phyloP scores from a whole-genome alignment of 2,329 filamentous ascomycete genomes.

The Chrysoporthe puriensis region DNA sequence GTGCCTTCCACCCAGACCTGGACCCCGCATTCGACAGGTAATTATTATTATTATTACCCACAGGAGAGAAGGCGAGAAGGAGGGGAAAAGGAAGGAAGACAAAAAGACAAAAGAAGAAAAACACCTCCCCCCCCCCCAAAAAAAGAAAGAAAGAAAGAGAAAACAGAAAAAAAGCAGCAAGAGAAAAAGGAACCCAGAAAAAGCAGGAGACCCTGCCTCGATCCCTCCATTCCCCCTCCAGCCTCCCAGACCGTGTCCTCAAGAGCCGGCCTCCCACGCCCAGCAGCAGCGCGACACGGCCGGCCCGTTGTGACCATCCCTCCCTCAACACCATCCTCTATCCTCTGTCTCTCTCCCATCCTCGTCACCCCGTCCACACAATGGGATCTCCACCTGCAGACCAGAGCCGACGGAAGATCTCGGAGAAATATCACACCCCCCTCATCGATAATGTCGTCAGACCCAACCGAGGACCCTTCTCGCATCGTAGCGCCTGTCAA shows the following conservation, averaged over 20 bases:
- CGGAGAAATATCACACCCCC: conserved; percentile 15
- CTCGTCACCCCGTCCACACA: too few relatives aligned
- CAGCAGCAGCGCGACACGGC: too few relatives aligned
- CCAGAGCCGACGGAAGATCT: conserved; percentile 16
- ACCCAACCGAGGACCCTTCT: conserved; percentile 23
- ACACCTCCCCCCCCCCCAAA: not conserved
- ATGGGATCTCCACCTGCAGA: not conserved
- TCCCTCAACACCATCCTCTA: not conserved
- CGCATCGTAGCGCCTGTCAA: conserved; percentile 12
- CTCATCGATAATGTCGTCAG: conserved; percentile 16
- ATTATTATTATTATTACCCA: not conserved
- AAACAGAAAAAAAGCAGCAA: not conserved
- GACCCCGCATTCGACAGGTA: not conserved
- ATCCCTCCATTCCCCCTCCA: too few relatives aligned
- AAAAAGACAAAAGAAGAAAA: too few relatives aligned
- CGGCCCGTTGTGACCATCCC: not conserved
- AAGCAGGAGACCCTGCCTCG: not conserved
- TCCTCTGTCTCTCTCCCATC: too few relatives aligned
- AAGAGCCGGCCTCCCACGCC: too few relatives aligned
- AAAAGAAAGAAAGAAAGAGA: not conserved
- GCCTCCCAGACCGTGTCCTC: too few relatives aligned
- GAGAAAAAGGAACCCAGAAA: not conserved
- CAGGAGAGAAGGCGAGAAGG: too few relatives aligned
- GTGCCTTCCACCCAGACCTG: not conserved
- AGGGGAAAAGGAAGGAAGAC: too few relatives aligned